Conservation (phyloP, 2,329 filamentous ascomycete genomes). For the Fusarium anthophilum region DNA sequence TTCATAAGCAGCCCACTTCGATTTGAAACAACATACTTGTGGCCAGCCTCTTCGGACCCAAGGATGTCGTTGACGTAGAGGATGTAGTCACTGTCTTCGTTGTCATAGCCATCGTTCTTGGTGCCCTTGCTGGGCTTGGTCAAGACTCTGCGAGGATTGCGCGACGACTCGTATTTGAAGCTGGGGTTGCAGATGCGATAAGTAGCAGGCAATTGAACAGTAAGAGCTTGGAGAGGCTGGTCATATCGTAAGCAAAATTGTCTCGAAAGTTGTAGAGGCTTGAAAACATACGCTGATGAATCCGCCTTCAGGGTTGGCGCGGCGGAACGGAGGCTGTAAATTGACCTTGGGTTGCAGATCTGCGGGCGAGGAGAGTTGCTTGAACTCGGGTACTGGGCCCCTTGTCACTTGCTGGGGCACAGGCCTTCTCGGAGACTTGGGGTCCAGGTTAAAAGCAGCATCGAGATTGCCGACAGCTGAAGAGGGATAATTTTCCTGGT, state of each 20-base stretch:
- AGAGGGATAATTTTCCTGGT: slow-evolving; percentile 76
- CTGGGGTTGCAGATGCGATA: slow-evolving; percentile 98
- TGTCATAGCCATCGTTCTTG: slow-evolving; percentile 99
- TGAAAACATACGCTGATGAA: slow-evolving; percentile 86
- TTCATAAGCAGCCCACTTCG: slow-evolving; percentile 1
- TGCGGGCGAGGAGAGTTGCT: slow-evolving; percentile 74
- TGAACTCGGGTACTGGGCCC: slow-evolving; percentile 87
- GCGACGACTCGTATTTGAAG: slow-evolving; percentile 98
- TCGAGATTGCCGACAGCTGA: slow-evolving; percentile 78
- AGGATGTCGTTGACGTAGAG: slow-evolving; percentile 99
- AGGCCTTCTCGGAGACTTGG: slow-evolving; percentile 67
- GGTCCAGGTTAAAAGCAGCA: slow-evolving; percentile 66
- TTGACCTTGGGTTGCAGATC: slow-evolving; percentile 88
- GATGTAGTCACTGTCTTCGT: slow-evolving; percentile 99
- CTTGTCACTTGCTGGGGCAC: slow-evolving; percentile 59
- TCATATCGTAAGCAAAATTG: slow-evolving; percentile 21
- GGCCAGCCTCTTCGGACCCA: slow-evolving; percentile 95
- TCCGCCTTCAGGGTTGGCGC: slow-evolving; percentile 95
- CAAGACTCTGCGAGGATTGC: slow-evolving; percentile 92
- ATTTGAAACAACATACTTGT: slow-evolving; percentile 74
- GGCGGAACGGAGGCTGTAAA: slow-evolving; percentile 85
- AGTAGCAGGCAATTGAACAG: slow-evolving; percentile 89
- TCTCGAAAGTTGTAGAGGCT: neutral
- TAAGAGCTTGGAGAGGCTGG: slow-evolving; percentile 93
- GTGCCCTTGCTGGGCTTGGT: slow-evolving; percentile 98